phyloP scores from a whole-genome alignment of 2,329 filamentous ascomycete genomes.

The Aspergillus sp. region DNA sequence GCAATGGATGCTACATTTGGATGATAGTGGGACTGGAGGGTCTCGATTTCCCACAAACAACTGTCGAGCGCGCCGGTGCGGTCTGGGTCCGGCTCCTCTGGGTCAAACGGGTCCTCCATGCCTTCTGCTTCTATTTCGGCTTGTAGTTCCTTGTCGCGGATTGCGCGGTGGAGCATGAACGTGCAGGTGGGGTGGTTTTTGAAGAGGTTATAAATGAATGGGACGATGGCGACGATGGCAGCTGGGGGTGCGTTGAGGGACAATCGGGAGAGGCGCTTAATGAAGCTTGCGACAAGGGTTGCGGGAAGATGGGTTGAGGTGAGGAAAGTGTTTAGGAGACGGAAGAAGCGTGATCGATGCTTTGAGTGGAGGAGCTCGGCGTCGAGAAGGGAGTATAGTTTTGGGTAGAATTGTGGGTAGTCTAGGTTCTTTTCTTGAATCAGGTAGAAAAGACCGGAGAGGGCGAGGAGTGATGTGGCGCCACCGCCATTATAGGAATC shows the following conservation, averaged over 20 bases:
- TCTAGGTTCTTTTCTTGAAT: slow-evolving; percentile 93
- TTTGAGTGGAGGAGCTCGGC: slow-evolving; percentile 86
- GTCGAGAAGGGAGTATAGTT: slow-evolving; percentile 91
- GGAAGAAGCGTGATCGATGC: slow-evolving; percentile 89
- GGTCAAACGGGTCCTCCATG: slow-evolving; percentile 74
- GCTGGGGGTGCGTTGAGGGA: slow-evolving; percentile 85
- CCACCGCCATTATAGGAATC: slow-evolving; percentile 87
- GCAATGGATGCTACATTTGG: slow-evolving; percentile 93
- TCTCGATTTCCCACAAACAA: slow-evolving; percentile 91
- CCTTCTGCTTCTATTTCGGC: slow-evolving; percentile 61
- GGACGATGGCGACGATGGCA: slow-evolving; percentile 83
- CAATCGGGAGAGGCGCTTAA: slow-evolving; percentile 86
- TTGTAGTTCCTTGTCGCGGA: slow-evolving; percentile 58
- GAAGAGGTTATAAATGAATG: slow-evolving; percentile 93
- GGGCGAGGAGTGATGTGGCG: slow-evolving; percentile 78
- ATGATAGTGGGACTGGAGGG: slow-evolving; percentile 89
- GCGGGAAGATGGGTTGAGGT: slow-evolving; percentile 89
- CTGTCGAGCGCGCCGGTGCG: slow-evolving; percentile 85
- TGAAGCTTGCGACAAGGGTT: slow-evolving; percentile 86
- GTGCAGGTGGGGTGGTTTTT: slow-evolving; percentile 87
- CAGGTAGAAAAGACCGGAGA: slow-evolving; percentile 92
- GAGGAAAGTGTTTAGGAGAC: slow-evolving; percentile 86
- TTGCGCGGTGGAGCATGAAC: slow-evolving; percentile 89
- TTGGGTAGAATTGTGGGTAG: slow-evolving; percentile 90
- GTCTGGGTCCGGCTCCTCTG: slow-evolving; percentile 77